Conservation (phyloP, 2,329 filamentous ascomycete genomes). For the Xylaria sp. region DNA sequence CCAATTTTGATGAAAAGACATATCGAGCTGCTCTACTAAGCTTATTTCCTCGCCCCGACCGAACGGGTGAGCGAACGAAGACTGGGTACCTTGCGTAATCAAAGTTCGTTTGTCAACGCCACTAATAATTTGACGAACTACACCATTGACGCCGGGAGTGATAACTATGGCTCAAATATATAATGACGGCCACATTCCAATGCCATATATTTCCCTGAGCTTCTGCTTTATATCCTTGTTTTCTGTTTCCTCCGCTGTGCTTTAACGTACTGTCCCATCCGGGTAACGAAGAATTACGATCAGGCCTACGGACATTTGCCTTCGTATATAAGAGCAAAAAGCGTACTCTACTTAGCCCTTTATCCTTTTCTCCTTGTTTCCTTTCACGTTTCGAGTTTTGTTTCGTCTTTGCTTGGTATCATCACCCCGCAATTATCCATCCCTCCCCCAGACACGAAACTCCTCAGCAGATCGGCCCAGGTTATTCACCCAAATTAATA, state of each 20-base stretch:
- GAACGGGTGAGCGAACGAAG: constrained; percentile 4
- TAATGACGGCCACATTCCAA: neutral
- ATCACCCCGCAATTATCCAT: constrained; percentile 16
- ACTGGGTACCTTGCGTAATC: constrained; percentile 17
- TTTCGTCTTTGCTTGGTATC: constrained; percentile 31
- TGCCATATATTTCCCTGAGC: neutral
- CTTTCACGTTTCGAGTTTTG: constrained; percentile 5
- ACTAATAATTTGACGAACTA: constrained; percentile 17
- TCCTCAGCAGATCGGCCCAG: constrained; percentile 3
- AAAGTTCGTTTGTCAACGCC: constrained; percentile 19
- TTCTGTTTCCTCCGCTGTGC: neutral
- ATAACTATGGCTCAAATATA: constrained; percentile 1
- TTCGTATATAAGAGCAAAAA: neutral
- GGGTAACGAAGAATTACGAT: neutral
- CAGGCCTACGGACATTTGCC: neutral
- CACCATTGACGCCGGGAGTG: constrained; percentile 10
- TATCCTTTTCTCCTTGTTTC: constrained; percentile 1
- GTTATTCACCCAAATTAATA: neutral
- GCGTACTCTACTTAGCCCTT: neutral
- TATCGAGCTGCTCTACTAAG: neutral
- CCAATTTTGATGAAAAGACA: neutral
- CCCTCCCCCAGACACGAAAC: constrained; percentile 7
- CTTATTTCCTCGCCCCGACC: constrained; percentile 9
- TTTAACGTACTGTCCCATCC: neutral
- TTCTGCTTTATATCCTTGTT: neutral